Evolutionary conservation across 495 filamentous ascomycete genomes (phyloP), one percentile per base, ranked within the genome.

Genomic region (Aspergillus olivimuriae): DNA sequence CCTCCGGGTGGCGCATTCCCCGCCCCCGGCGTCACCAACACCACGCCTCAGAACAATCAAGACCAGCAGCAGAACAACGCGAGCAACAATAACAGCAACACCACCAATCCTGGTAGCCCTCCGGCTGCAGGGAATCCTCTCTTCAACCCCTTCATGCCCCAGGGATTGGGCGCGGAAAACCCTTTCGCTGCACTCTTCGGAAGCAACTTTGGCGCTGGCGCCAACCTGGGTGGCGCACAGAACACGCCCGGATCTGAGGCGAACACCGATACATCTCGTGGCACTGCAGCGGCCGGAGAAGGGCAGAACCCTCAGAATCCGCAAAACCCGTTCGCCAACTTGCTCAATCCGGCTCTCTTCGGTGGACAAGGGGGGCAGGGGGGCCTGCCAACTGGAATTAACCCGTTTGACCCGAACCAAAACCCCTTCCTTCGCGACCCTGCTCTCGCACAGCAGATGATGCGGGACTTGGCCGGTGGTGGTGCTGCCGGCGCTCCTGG

Each of bases 21-120:
- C 4, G 89, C 88, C 23, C 92, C 94, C 9, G 94, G 90, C 2
- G 80, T 82, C 14, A 94, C 88, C 16, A 87, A 94, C 63, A 91
- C 77, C 10, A 74, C 74, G 21, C 63, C 72, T 7, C 63, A 68
- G 30, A 63, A 68, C 41, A 63, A 58, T 56, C 64, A 61, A 51
- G 62, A 51, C 44, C 35, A 48, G 24, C 57, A 74, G 58, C 63
- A 75, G 55, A 63, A 58, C 23, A 63, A 51, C 20, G 39, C 41
- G 14, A 33, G 18, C 40, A 36, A 16, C 24, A 28, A 28, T 11
- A 28, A 28, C 24, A 11, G 11, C 24, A 28, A 28, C 9, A 28
- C 35, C 18, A 35, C 36, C 39, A 52, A 42, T 39, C 45, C 33
- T 23, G 34, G 17, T 17, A 33, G 50, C 26, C 26, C 43, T 8